These are phyloP conservation scores for Noccaea bulbosa DNA, from an alignment of 345 rosid species.

Conservation along the genomic window DNA sequence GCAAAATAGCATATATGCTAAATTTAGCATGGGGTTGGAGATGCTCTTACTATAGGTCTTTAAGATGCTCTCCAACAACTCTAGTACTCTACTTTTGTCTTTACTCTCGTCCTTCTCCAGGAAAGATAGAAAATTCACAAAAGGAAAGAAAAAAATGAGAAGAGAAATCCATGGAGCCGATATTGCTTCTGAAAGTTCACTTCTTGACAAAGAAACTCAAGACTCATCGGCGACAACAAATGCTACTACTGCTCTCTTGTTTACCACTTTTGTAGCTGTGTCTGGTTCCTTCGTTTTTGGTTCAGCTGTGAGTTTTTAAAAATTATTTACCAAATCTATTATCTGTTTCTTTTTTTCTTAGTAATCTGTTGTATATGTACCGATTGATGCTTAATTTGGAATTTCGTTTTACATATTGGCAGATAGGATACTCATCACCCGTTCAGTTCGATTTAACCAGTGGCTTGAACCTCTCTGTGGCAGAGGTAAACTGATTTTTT, in stretches of 20 bases:
- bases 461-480: slow-evolving; percentile 63
- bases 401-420: slow-evolving; percentile 25
- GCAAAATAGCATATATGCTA: no score
- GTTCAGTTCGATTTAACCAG: slow-evolving; percentile 68
- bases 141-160: slow-evolving; percentile 21
- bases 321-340: not conserved
- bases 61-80: slow-evolving; percentile 33
- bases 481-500: slow-evolving; percentile 49
- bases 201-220: slow-evolving; percentile 20
- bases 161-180: not conserved
- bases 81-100: not conserved
- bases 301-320: slow-evolving; percentile 32
- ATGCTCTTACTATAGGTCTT: not conserved
- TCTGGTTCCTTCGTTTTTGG: slow-evolving; percentile 42
- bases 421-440: slow-evolving; percentile 90
- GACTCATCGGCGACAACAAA: slow-evolving; percentile 16
- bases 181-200: slow-evolving; percentile 30
- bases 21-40: no score
- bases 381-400: not conserved
- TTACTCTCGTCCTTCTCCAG: not conserved
- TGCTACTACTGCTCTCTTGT: slow-evolving; percentile 22
- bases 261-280: slow-evolving; percentile 40
- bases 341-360: not conserved
- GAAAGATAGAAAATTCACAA: not conserved
- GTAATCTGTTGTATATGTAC: not conserved